A percentile compares a stretch with the other conserved stretches of the same genome.
phyloP scores from a whole-genome alignment of 163 green algal species.

The Trebouxiophyceae sp. region DNA sequence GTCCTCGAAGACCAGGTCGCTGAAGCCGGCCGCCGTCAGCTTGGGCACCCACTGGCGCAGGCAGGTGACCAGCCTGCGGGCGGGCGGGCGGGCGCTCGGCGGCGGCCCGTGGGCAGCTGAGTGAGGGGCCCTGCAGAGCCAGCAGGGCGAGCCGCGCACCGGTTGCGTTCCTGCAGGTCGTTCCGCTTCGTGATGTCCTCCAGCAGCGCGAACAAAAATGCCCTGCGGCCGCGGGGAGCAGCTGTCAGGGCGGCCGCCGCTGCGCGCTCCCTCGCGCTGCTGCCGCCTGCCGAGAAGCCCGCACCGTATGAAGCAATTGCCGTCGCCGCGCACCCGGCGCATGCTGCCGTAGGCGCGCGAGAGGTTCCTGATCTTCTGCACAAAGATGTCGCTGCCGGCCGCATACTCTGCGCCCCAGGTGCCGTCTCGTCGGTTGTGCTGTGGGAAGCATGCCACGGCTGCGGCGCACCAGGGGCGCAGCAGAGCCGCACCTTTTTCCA shows the following conservation, averaged over 20 bases:
- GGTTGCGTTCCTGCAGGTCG: constrained; percentile 49
- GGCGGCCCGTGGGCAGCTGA: not conserved
- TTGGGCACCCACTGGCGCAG: constrained; percentile 39
- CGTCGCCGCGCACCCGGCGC: constrained; percentile 66
- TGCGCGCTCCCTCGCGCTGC: no score
- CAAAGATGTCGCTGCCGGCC: constrained; percentile 53
- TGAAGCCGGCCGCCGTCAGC: constrained; percentile 41
- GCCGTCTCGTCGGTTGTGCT: not conserved
- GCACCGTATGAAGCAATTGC: constrained; percentile 78
- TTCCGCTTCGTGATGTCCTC: constrained; percentile 54
- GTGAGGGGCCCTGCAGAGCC: not conserved
- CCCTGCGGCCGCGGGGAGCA: no score
- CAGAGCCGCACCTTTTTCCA: constrained; percentile 14
- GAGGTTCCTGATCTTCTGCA: constrained; percentile 55
- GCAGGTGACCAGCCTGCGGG: constrained; percentile 33
- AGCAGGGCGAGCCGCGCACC: constrained; percentile 21
- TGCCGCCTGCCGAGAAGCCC: no score
- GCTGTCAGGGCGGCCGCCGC: no score
- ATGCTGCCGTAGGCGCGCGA: constrained; percentile 45
- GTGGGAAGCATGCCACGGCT: not conserved
- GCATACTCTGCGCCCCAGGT: constrained; percentile 46
- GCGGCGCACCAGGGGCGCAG: no score
- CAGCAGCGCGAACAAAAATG: constrained; percentile 75
- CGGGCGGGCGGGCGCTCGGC: not conserved
- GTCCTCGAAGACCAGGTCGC: constrained; percentile 72